These are phyloP conservation scores for Halophytophthora batemanensis DNA, from an alignment of 352 stramenopile species.

Conservation along the genomic window DNA sequence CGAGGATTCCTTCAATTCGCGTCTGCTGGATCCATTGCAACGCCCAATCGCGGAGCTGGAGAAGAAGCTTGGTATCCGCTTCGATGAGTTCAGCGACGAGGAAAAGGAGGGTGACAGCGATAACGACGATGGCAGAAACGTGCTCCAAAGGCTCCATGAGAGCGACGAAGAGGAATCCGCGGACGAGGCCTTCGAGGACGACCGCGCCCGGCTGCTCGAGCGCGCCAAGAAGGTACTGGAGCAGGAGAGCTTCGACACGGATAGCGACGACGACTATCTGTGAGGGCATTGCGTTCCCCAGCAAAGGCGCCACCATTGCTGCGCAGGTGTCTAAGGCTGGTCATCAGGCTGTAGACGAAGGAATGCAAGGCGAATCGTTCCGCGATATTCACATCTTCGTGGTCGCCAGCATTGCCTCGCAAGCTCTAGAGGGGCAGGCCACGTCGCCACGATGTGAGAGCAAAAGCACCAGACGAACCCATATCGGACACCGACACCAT, in stretches of 20 bases:
- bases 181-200: conserved; percentile 49
- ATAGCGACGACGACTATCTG: conserved; percentile 28
- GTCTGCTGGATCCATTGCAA: conserved; percentile 37
- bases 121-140: conserved; percentile 12
- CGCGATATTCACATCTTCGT: no score
- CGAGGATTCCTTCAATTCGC: conserved; percentile 20
- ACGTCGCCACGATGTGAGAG: no score
- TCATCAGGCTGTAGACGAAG: no score
- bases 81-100: conserved; percentile 61
- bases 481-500: no score
- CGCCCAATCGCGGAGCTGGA: conserved; percentile 72
- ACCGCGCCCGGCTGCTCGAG: conserved; percentile 38
- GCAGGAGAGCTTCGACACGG: conserved; percentile 42
- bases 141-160: conserved; percentile 26
- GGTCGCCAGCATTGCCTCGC: no score
- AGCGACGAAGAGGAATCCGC: conserved; percentile 26
- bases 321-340: no score
- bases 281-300: conserved; percentile 1
- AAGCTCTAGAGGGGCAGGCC: no score
- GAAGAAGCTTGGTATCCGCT: conserved; percentile 60
- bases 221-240: conserved; percentile 52
- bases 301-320: background rate
- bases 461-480: no score
- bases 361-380: no score
- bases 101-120: conserved; percentile 43